phyloP scores from a whole-genome alignment of 2,329 filamentous ascomycete species.

The Colletotrichum chlorophyti region DNA sequence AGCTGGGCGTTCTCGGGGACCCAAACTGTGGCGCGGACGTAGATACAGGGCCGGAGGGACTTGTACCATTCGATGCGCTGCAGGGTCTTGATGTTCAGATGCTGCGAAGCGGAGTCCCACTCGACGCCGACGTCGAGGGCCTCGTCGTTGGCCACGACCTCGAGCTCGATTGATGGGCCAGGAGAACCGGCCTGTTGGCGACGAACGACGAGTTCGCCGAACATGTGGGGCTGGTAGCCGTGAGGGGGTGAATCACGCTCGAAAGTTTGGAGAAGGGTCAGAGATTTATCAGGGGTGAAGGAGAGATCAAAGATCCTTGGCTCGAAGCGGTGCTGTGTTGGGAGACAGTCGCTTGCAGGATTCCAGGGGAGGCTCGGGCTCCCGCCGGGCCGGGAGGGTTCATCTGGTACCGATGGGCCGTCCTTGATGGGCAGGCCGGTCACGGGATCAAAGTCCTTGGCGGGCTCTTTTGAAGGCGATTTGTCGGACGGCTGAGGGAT shows the following conservation, averaged over 20 bases:
- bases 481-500: not conserved
- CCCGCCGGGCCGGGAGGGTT: slow-evolving; percentile 1
- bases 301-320: slow-evolving; percentile 37
- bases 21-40: slow-evolving; percentile 54
- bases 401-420: slow-evolving; percentile 3
- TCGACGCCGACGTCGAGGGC: slow-evolving; percentile 42
- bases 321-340: slow-evolving; percentile 35
- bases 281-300: slow-evolving; percentile 41
- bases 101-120: slow-evolving; percentile 43
- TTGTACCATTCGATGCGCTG: slow-evolving; percentile 37
- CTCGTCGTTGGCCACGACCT: slow-evolving; percentile 53
- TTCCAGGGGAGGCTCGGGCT: slow-evolving; percentile 24
- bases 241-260: slow-evolving; percentile 30
- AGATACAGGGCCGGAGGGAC: slow-evolving; percentile 49
- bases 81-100: slow-evolving; percentile 48
- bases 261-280: slow-evolving; percentile 49
- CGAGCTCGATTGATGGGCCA: slow-evolving; percentile 47
- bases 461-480: slow-evolving; percentile 12
- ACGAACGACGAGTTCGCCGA: slow-evolving; percentile 54
- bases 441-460: slow-evolving; percentile 16
- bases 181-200: slow-evolving; percentile 39
- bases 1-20: slow-evolving; percentile 49
- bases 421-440: slow-evolving; percentile 22
- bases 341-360: slow-evolving; percentile 6
- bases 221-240: slow-evolving; percentile 44